Base-by-base conservation (phyloP, 768 basidiomycete species). In the Russula earlei region DNA sequence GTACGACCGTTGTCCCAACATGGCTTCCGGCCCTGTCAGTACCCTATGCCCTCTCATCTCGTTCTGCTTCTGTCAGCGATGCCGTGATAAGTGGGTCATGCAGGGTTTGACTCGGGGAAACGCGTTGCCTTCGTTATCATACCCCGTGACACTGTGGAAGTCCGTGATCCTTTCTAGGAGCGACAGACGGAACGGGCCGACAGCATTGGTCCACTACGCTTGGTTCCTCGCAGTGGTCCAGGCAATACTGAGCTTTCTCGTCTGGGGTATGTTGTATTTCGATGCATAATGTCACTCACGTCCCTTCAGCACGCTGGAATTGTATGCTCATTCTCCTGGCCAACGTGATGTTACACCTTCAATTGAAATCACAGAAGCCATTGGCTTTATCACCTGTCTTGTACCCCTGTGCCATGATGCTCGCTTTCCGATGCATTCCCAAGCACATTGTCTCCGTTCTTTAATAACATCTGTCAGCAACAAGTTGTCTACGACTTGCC, bases 371-470 rank as follows among this genome's bases (percentile, higher is more conserved):
- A 31, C 29, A 31, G 12, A 4, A 36, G 3, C 34, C 34, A 14
- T 14, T 6, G 7, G 64, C 51, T 15, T 42, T 20, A 62, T 57
- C 10, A 46, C 50, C 49, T 67, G 51, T 56, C 29, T 61, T 63
- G 34, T 67, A 68, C n/a, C 68, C 66, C 52, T 52, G 59, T 22
- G 62, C 62, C 65, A 62, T 14, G n/a, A 8, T 42, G 49, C 25
- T 19, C 22, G 20, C 19, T 56, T 25, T 24, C 31, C 29, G 43
- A 20, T 27, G 54, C 24, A n/a, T 44, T 50, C n/a, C 29, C 45
- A 25, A 59, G 8, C 24, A 37, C 41, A 8, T 47, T 24, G n/a
- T 37, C 34, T 17, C 34, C 11, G 34, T 37, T 53, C 43, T 45
- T 46, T 44, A 29, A n/a, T 17, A 27, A 14, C 14, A 45, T 27